Conservation (phyloP, 2,329 filamentous ascomycete genomes). For the Curvularia spicifera region DNA sequence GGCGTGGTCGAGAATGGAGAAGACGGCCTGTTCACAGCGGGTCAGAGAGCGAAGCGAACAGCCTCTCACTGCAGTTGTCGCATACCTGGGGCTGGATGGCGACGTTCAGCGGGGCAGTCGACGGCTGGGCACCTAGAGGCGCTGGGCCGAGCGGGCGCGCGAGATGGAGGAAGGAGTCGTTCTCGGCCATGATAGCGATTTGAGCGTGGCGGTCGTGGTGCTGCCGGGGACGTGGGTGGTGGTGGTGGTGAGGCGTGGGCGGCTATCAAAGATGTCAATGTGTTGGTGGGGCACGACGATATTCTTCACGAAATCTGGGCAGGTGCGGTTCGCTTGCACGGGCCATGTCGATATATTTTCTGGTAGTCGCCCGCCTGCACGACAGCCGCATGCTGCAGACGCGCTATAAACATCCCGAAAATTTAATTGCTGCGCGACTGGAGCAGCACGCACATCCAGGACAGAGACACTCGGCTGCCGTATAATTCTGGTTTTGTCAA, state of each 20-base stretch:
- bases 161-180: constrained; percentile 91
- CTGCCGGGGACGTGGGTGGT: constrained; percentile 4
- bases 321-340: constrained; percentile 42
- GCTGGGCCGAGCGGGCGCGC: constrained; percentile 88
- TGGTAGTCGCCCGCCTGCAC: constrained; percentile 6
- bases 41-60: constrained; percentile 15
- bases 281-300: constrained; percentile 34
- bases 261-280: constrained; percentile 25
- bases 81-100: constrained; percentile 93
- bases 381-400: background rate
- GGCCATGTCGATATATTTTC: constrained; percentile 33
- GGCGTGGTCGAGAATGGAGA: constrained; percentile 83
- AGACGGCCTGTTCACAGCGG: constrained; percentile 60
- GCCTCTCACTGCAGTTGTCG: constrained; percentile 14
- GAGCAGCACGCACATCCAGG: background rate
- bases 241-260: constrained; percentile 20
- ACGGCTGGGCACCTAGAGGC: constrained; percentile 77
- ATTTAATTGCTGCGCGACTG: background rate
- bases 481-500: background rate
- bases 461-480: background rate
- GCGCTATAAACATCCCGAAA: background rate
- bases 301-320: constrained; percentile 44
- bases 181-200: constrained; percentile 72
- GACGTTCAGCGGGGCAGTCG: constrained; percentile 89
- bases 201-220: constrained; percentile 60